Evolutionary conservation across 2,329 filamentous ascomycete genomes (phyloP), one percentile per base, ranked within the genome.

Genomic region (Penicillium rolfsii): DNA sequence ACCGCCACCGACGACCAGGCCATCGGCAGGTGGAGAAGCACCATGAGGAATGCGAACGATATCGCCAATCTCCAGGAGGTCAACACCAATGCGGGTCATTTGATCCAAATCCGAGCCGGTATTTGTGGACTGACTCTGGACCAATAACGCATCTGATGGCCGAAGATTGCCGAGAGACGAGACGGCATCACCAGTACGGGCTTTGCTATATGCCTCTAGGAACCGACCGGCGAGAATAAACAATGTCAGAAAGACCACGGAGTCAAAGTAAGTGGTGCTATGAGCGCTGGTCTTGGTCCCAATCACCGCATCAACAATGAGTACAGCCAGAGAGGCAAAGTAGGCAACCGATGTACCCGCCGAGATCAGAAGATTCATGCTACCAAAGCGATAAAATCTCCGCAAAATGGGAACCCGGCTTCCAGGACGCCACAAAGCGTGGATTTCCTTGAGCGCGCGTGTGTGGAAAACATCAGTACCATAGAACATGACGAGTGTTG

Each of bases 281-380:
- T 83, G 78, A 52, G 83, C 81, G 82, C 79, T 55, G 80, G 76
- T 74, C 12, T 74, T 67, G 7, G 58, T 66, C n/a, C 64, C 66
- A 28, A 60, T 63, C 35, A 75, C 76, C 3, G 78, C 76, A 57
- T 78, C 85, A 6, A 87, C 85, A 55, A 91, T 88, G 73, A 97
- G 83, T 65, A 96, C 88, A 16, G 87, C 89, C 26, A 96, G 79
- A 0, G 92, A 96, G 0, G 91, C 89, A 63, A 96, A 81, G 74
- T 96, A 97, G 1, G 93, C 93, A 62, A 97, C 91, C 2, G 87
- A 89, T 0, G 93, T 96, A 5, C 93, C 93, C 2, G 96, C 83
- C 7, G 90, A 95, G 77, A 97, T 93, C 61, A 97, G 84, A 80
- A 96, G 89, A 73, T 96, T 96, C 93, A 97, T 97, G 79, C 93